Base-by-base conservation (phyloP, 306 rosid genomes). In the Hylodesmum podocarpum region DNA sequence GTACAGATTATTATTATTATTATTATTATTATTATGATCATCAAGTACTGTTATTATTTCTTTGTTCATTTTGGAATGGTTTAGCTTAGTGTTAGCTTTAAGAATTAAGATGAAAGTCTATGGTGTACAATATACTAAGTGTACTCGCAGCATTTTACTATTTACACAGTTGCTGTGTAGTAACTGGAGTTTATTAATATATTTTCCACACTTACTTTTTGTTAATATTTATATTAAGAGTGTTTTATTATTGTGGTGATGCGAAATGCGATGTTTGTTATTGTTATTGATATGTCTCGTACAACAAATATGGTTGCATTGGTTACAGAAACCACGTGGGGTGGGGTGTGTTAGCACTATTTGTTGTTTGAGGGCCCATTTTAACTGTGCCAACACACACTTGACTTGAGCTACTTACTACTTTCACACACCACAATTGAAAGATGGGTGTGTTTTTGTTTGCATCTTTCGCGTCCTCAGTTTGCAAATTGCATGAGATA, bases 111-210 rank as follows among this genome's bases (percentile, higher is more conserved):
- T 51, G 1, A n/a, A n/a, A n/a, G n/a, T n/a, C n/a, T n/a, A n/a
- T n/a, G n/a, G n/a, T n/a, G 91, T 67, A 58, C 80, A 76, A 54
- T 83, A 83, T 75, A 68, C 76, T 21, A 53, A 43, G 58, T 44
- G 59, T 61, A 83, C 77, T 71, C 79, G 59, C 83, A 64, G 80
- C 82, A 53, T 54, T 74, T 75, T 24, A 73, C 62, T 72, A 62
- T 78, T 75, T 69, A 78, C 72, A 69, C 37, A 47, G 54, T 70
- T 54, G 75, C 85, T 81, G 71, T 81, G 83, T 34, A 51, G 83
- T 78, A 55, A 66, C 72, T 72, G 63, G 47, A 58, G 36, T 59
- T 53, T 40, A 19, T 34, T 63, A 63, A 18, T 46, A 64, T 74
- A 44, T 41, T 41, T 43, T 41, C 46, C 22, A 59, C 71, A 39